Evolutionary conservation across 2,329 filamentous ascomycete species (phyloP), one percentile per base, ranked within the genome.

Genomic region (Scleromitrula shiraiana): DNA sequence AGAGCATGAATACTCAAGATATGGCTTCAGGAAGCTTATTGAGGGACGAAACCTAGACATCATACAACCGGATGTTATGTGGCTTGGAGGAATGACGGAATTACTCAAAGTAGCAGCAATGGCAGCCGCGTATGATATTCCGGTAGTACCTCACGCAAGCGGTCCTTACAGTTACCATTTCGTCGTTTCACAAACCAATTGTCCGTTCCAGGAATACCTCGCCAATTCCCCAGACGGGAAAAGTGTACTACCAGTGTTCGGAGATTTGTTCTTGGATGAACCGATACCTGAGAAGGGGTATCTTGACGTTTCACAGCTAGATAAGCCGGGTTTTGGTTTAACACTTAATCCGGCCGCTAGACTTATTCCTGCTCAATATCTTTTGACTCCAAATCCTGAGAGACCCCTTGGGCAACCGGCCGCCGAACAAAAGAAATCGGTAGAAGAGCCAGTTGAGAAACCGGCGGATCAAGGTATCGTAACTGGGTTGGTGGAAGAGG

Each of bases 151-250:
- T n/a, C 90, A 96, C 64, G 90, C 90, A 37, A 93, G 85, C 53
- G 90, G 90, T 1, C 87, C 90, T 3, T 96, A 96, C 71, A 93
- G 87, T 61, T 96, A 96, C 69, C 90, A 96, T 69, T 96, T 94
- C 64, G 90, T 95, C 56, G 83, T 95, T 52, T 94, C 88, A 37
- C 90, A 96, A 68, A 80, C 87, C 54, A 95, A 95, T 70, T 87
- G 85, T 12, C 90, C 90, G 5, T 96, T 96, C 76, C 90, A 96
- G 67, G 90, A 96, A 68, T 96, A 96, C 63, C 77, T 96, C 20
- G 90, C 90, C 58, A 95, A 95, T 70, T 95, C 88, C 2, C 80
- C 89, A 0, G 89, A 96, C 60, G 90, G 90, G 41, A 87, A 88
- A 72, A 89, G 82, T 53, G 90, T 96, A 15, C 71, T 91, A 53